Base-by-base conservation (phyloP, 305 asterid species). In the Rubia peregrina region DNA sequence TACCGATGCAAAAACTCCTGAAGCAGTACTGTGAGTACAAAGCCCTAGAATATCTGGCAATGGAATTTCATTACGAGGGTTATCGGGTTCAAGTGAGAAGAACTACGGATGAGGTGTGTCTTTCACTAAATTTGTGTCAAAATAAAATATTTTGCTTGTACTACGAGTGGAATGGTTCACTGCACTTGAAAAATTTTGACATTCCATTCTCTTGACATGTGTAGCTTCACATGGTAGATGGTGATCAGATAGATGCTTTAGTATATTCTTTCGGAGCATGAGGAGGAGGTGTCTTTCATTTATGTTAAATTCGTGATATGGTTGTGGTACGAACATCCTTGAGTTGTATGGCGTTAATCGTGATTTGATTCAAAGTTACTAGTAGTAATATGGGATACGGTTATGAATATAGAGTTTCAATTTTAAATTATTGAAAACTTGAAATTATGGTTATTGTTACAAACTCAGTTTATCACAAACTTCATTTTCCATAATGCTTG, bases 141-240 rank as follows among this genome's bases (percentile, higher is more conserved):
- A 33, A 33, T 3, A 33, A 33, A 33, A 33, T 2, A 4, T 33
- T 33, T 2, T 33, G 38, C 3, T 33, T 33, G 38, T 33, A 33
- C 38, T 33, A 33, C 38, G 38, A 33, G 38, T 33, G 5, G 38
- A 33, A 33, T 0, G 4, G 5, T 33, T 33, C 38, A 4, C 38
- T 33, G 38, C 38, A 3, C 49, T 33, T 12, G 12, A 33, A 0
- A 16, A 36, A 4, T 1, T 1, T 42, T 64, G 43, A 42, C 46
- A 13, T 40, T 41, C 4, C 9, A 0, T 42, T 9, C 1, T 64
- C 21, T 19, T 11, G 53, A 17, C 0, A 9, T n/a, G 1, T 41
- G 53, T 19, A 65, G 69, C 69, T 65, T 42, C 53, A 41, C 33
- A 65, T 65, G 70, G 41, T 17, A 11, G 51, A 73, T 42, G 76